Percentiles rank a stretch among this genome's conserved stretches.
phyloP scores from a whole-genome alignment of 2,329 filamentous ascomycete genomes.

The Aspergillus floridensis region DNA sequence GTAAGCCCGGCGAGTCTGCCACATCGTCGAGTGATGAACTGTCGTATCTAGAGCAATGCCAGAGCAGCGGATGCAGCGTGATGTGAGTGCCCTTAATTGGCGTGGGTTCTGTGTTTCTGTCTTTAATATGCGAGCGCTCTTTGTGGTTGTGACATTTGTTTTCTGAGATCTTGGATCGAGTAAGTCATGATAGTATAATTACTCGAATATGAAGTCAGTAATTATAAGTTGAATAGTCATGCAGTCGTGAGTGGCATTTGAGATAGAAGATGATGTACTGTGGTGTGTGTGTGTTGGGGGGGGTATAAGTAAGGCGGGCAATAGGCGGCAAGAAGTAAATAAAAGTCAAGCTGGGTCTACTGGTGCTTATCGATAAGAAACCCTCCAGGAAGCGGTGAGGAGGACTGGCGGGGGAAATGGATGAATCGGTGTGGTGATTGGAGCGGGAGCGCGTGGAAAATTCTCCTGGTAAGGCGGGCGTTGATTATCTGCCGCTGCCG shows the following conservation, averaged over 20 bases:
- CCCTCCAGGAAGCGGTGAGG: slow-evolving; percentile 3
- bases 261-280: too few relatives aligned
- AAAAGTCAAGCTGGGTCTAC: background rate
- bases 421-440: slow-evolving; percentile 24
- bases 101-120: too few relatives aligned
- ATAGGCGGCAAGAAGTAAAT: too few relatives aligned
- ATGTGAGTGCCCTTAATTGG: slow-evolving; percentile 39
- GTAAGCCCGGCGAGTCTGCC: slow-evolving; percentile 46
- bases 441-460: slow-evolving; percentile 25
- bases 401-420: background rate
- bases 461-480: slow-evolving; percentile 9
- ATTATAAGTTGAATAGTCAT: too few relatives aligned
- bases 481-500: background rate
- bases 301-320: too few relatives aligned
- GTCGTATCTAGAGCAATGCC: slow-evolving; percentile 69
- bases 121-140: too few relatives aligned
- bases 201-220: too few relatives aligned
- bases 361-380: slow-evolving; percentile 2
- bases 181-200: too few relatives aligned
- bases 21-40: slow-evolving; percentile 65
- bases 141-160: too few relatives aligned
- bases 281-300: too few relatives aligned
- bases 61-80: slow-evolving; percentile 48
- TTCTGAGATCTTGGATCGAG: too few relatives aligned
- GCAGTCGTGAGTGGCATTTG: too few relatives aligned